Conservation (phyloP, 371 early-diverging fungal genomes). For the Mucor irregularis region DNA sequence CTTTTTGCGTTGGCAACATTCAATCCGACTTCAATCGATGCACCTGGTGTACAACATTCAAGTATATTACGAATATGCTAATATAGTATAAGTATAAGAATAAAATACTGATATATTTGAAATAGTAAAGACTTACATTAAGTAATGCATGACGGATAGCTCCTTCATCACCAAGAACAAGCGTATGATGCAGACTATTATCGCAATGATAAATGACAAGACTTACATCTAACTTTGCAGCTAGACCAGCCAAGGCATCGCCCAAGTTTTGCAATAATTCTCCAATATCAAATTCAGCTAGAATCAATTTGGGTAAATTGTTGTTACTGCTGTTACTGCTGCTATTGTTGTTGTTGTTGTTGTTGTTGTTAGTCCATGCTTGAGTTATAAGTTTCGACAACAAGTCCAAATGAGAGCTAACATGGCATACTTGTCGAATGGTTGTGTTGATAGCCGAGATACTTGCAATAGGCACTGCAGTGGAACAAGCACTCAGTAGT, state of each 20-base stretch:
- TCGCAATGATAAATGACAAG: slow-evolving; percentile 58
- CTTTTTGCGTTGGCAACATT: slow-evolving; percentile 19
- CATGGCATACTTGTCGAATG: slow-evolving; percentile 33
- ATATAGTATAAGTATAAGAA: neutral
- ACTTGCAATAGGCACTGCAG: slow-evolving; percentile 43
- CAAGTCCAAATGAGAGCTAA: slow-evolving; percentile 26
- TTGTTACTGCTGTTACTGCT: no score
- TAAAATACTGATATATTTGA: neutral
- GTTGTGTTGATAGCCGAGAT: slow-evolving; percentile 39
- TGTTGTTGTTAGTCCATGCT: slow-evolving; percentile 1
- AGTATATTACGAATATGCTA: slow-evolving; percentile 60
- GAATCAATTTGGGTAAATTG: neutral
- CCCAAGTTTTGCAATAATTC: slow-evolving; percentile 57
- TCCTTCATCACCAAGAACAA: slow-evolving; percentile 56
- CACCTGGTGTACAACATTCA: slow-evolving; percentile 56
- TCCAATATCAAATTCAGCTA: slow-evolving; percentile 53
- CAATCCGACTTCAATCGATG: slow-evolving; percentile 62
- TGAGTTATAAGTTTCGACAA: slow-evolving; percentile 17
- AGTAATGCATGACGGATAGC: slow-evolving; percentile 54
- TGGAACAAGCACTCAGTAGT: slow-evolving; percentile 41
- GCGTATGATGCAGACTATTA: slow-evolving; percentile 45
- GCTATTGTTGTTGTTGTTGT: neutral
- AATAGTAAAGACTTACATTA: slow-evolving; percentile 37
- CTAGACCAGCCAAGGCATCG: slow-evolving; percentile 57
- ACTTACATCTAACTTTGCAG: slow-evolving; percentile 51